A percentile compares a stretch with the other conserved stretches of the same genome.
Conservation (phyloP, 2,329 filamentous ascomycete species). For the Penicillium crustosum region DNA sequence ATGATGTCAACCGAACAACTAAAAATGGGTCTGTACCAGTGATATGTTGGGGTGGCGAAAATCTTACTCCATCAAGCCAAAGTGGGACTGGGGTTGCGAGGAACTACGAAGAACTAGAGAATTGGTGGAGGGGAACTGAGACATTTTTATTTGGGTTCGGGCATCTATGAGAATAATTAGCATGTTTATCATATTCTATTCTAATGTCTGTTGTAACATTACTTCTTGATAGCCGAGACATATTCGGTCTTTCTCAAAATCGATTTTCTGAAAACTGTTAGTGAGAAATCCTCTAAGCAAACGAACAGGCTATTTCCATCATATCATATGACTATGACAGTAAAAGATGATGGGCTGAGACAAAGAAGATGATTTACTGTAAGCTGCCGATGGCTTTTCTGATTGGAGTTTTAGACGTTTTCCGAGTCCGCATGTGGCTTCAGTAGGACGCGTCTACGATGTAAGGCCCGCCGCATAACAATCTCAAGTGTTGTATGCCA, state of each 20-base stretch:
- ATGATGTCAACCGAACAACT: slow-evolving; percentile 6
- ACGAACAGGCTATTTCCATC: neutral
- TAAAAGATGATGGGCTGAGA: neutral
- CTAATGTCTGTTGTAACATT: neutral
- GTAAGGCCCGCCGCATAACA: neutral
- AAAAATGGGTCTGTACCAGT: slow-evolving; percentile 1
- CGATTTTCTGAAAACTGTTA: neutral
- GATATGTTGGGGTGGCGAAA: neutral
- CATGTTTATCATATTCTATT: neutral
- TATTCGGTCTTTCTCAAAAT: neutral
- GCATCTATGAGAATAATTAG: slow-evolving; percentile 2
- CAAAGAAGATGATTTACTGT: neutral
- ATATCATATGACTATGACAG: neutral
- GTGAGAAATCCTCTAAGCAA: neutral
- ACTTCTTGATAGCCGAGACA: neutral
- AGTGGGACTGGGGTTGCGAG: slow-evolving; percentile 4
- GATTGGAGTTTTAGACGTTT: neutral
- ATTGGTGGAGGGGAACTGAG: slow-evolving; percentile 16
- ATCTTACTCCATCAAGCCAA: slow-evolving; percentile 5
- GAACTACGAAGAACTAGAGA: slow-evolving; percentile 6
- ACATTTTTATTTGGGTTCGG: slow-evolving; percentile 6
- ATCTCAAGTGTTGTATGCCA: neutral
- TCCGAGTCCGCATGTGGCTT: neutral
- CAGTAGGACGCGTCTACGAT: neutral
- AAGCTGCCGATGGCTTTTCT: neutral